Percentiles rank a stretch among this genome's conserved stretches.
phyloP scores from a whole-genome alignment of 1,284 basidiomycete genomes.

The Leccinum subspadiceum region DNA sequence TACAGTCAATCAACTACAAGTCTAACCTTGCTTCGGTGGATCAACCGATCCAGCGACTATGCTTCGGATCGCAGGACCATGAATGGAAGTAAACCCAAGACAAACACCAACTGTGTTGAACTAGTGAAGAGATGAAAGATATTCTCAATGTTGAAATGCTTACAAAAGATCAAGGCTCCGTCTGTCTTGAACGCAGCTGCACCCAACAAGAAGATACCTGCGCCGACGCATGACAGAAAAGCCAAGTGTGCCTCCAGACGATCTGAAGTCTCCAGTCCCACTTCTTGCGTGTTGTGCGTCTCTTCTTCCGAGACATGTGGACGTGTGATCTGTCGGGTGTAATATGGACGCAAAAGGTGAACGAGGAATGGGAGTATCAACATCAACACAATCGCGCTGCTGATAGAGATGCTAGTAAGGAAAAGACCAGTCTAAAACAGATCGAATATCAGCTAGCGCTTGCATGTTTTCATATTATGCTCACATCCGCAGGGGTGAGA shows the following conservation, averaged over 20 bases:
- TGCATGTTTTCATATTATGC: neutral
- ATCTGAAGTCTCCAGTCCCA: slow-evolving; percentile 25
- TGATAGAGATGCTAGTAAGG: slow-evolving; percentile 13
- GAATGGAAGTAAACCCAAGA: slow-evolving; percentile 20
- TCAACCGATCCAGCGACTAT: slow-evolving; percentile 33
- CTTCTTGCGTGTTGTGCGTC: neutral
- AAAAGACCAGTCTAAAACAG: slow-evolving; percentile 26
- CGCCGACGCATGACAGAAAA: slow-evolving; percentile 21
- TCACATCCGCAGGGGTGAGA: slow-evolving; percentile 26
- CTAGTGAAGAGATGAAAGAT: neutral
- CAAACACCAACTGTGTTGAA: slow-evolving; percentile 14
- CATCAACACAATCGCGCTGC: slow-evolving; percentile 14
- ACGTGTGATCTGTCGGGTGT: slow-evolving; percentile 1
- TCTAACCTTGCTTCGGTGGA: slow-evolving; percentile 33
- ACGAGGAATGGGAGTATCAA: slow-evolving; percentile 19
- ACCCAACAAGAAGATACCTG: slow-evolving; percentile 16
- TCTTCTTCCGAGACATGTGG: neutral
- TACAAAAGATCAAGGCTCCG: slow-evolving; percentile 15
- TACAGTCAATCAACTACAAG: no score
- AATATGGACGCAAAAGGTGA: slow-evolving; percentile 22
- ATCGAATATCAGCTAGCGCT: slow-evolving; percentile 5
- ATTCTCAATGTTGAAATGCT: neutral
- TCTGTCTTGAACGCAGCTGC: slow-evolving; percentile 17
- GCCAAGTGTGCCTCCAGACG: slow-evolving; percentile 32
- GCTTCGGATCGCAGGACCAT: slow-evolving; percentile 27